Base-by-base conservation (phyloP, 495 filamentous ascomycete genomes). In the Penicillium pulvis region DNA sequence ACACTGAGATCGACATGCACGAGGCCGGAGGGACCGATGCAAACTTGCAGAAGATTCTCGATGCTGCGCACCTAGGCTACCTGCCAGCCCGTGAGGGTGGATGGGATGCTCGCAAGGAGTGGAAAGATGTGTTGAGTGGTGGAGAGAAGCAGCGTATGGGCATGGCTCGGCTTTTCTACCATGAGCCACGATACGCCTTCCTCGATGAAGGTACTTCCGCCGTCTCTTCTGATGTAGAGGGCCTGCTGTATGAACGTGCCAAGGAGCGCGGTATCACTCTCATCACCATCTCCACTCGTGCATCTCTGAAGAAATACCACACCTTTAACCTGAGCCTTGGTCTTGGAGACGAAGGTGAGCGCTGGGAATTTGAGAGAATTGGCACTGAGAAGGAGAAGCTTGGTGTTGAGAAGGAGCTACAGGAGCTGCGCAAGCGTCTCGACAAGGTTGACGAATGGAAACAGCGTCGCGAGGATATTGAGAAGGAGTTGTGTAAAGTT, bases 131-230 rank as follows among this genome's bases (percentile, higher is more conserved):
- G 10, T 74, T 99, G 17, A 92, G 87, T 58, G 95, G 95, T 11
- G 95, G 95, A n/a, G 95, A 99, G 79, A 99, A 99, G 76, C 95
- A 99, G 74, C 79, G 95, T 24, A 88, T 98, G 79, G 91, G 85
- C 8, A 89, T 98, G 63, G 95, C 95, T 8, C 79, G 95, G 49
- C 68, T 98, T 23, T 78, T 97, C 60, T 98, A 99, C 71, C 95
- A 98, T 66, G 92, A 98, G 73, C 94, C 94, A 26, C 80, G 90
- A 45, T 98, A 93, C 66, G 95, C 92, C 3, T 87, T 99, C 61
- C 85, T 98, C 45, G 95, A 99, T 57, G 95, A 99, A 70, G 94
- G 91, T 33, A 99, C 95, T 0, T 91, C 88, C 39, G 95, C 95
- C 8, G 95, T 99, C 2, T 90, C 85, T 20, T 90, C 87, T 39